Evolutionary conservation across 805 yeast genomes (phyloP).

Genomic region (Cyberlindnera saturnus): DNA sequence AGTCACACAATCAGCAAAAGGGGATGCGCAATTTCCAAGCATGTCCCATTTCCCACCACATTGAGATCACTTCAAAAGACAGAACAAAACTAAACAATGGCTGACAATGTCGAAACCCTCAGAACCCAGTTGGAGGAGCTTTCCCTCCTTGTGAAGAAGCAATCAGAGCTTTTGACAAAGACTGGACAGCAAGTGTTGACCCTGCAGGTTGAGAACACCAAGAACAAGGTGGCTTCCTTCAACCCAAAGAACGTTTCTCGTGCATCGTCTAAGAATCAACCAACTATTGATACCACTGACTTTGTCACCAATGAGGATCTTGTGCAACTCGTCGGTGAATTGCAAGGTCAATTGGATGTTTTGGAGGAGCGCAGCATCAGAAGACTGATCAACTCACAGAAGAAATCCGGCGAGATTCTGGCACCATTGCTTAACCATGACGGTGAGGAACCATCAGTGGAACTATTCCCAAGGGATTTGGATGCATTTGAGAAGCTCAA

Average conservation of each 20-base stretch:
- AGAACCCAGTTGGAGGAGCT: constrained; percentile 42
- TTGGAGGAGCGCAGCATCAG: constrained; percentile 73
- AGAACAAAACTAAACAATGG: constrained; percentile 1
- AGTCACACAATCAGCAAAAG: too few species aligned
- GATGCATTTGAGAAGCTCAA: constrained; percentile 43
- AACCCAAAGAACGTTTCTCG: constrained; percentile 12
- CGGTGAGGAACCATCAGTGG: constrained; percentile 58
- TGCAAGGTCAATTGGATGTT: constrained; percentile 79
- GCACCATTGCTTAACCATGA: constrained; percentile 75
- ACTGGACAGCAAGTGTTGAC: constrained; percentile 78
- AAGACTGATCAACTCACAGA: constrained; percentile 59
- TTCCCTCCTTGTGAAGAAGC: constrained; percentile 52
- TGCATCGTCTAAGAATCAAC: constrained; percentile 5
- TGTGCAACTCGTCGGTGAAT: constrained; percentile 80
- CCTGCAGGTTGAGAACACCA: constrained; percentile 55
- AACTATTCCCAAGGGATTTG: constrained; percentile 53
- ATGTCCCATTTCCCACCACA: background rate
- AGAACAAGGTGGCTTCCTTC: constrained; percentile 28
- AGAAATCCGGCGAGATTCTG: constrained; percentile 37
- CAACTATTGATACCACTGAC: constrained; percentile 40
- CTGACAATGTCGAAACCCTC: constrained; percentile 10
- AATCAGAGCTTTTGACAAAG: constrained; percentile 56
- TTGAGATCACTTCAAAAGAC: background rate
- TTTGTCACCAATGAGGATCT: constrained; percentile 79
- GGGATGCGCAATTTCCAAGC: too few species aligned